Conservation (phyloP, 495 filamentous ascomycete species). For the Aspergillus taichungensis region DNA sequence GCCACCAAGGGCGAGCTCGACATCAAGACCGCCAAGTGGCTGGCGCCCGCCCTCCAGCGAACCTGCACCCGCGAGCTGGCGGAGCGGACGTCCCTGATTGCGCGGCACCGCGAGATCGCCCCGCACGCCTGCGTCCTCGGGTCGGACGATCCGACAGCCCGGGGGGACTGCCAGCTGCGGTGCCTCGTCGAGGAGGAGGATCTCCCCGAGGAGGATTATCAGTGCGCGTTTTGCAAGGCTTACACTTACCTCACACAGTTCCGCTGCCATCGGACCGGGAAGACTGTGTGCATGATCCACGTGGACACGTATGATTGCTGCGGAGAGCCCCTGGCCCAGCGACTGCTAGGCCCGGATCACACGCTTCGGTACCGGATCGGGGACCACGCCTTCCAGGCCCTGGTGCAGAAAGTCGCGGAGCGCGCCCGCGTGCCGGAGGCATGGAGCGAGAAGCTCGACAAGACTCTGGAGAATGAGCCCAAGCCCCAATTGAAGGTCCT, state of each 20-base stretch:
- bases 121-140: slow-evolving; percentile 40
- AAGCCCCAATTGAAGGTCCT: slow-evolving; percentile 80
- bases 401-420: slow-evolving; percentile 71
- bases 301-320: slow-evolving; percentile 75
- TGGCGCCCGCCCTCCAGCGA: slow-evolving; percentile 76
- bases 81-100: slow-evolving; percentile 58
- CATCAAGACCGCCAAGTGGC: slow-evolving; percentile 91
- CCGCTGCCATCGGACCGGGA: slow-evolving; percentile 66
- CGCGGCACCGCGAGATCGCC: slow-evolving; percentile 49
- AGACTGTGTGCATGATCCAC: slow-evolving; percentile 70
- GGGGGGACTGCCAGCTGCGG: slow-evolving; percentile 33
- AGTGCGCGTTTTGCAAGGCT: slow-evolving; percentile 85
- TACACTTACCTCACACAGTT: slow-evolving; percentile 90
- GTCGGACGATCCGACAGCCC: slow-evolving; percentile 14
- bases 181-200: slow-evolving; percentile 58
- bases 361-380: slow-evolving; percentile 66
- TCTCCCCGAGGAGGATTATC: slow-evolving; percentile 79
- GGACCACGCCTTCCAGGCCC: slow-evolving; percentile 55
- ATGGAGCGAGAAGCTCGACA: slow-evolving; percentile 88
- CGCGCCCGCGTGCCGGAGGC: slow-evolving; percentile 76
- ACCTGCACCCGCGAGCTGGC: slow-evolving; percentile 63
- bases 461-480: slow-evolving; percentile 68
- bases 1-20: slow-evolving; percentile 60
- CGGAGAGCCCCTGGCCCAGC: slow-evolving; percentile 49
- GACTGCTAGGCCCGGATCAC: slow-evolving; percentile 54